phyloP scores from a whole-genome alignment of 805 yeast species.

The Debaryomyces prosopidis region DNA sequence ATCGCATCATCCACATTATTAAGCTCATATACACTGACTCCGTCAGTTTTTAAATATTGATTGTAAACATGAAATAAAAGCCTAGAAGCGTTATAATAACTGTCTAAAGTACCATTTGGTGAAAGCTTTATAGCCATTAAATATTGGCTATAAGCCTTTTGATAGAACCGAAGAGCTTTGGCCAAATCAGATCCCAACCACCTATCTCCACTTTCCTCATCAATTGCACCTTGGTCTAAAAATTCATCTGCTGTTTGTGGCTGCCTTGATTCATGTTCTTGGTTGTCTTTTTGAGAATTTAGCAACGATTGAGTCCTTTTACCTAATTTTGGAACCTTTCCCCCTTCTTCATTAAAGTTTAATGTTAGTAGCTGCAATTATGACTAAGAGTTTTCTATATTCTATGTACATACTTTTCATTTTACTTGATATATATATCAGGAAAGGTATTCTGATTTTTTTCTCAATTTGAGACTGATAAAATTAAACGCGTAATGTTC shows the following conservation, averaged over 20 bases:
- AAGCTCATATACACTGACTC: slow-evolving; percentile 33
- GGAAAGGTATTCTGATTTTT: no score
- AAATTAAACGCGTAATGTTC: not conserved
- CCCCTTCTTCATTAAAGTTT: not conserved
- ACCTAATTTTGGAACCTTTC: slow-evolving; percentile 16
- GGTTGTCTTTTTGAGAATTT: slow-evolving; percentile 6
- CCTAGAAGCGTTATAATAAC: slow-evolving; percentile 59
- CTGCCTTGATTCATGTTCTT: slow-evolving; percentile 5
- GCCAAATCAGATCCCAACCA: slow-evolving; percentile 68
- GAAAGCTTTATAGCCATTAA: slow-evolving; percentile 28
- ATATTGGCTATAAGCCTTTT: slow-evolving; percentile 52
- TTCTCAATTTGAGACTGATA: not conserved
- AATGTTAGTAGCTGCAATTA: not conserved
- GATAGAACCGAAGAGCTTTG: slow-evolving; percentile 65
- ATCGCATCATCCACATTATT: slow-evolving; percentile 34
- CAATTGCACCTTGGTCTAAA: slow-evolving; percentile 55
- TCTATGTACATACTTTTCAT: not conserved
- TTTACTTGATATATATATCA: not conserved
- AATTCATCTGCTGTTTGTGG: slow-evolving; percentile 52
- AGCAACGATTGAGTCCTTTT: slow-evolving; percentile 13
- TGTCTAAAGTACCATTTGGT: slow-evolving; percentile 34
- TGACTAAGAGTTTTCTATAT: not conserved
- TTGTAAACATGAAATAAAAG: slow-evolving; percentile 58
- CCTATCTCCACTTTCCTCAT: slow-evolving; percentile 76
- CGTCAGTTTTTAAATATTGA: slow-evolving; percentile 50